Conservation (phyloP, 2,329 filamentous ascomycete genomes). For the Fusarium tuaranense region DNA sequence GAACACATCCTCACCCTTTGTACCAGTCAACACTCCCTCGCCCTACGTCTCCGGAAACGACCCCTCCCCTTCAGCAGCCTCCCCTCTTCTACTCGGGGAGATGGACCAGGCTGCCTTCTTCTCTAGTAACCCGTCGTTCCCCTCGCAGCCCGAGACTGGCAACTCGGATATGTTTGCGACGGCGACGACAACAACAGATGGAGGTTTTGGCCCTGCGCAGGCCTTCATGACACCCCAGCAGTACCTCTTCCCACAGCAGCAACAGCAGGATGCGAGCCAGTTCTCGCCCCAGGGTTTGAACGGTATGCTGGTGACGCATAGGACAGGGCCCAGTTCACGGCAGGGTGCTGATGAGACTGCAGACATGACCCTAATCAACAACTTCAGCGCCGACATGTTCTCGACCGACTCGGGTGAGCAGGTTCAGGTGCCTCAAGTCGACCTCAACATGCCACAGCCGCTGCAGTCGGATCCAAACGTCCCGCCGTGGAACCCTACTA, state of each 20-base stretch:
- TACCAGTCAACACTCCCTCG: slow-evolving; percentile 22
- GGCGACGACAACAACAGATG: slow-evolving; percentile 39
- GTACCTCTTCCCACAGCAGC: slow-evolving; percentile 53
- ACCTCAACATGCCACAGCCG: slow-evolving; percentile 53
- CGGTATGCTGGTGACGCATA: slow-evolving; percentile 36
- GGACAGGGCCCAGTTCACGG: slow-evolving; percentile 11
- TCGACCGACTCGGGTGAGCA: slow-evolving; percentile 35
- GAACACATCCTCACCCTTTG: slow-evolving; percentile 37
- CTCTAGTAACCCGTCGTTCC: slow-evolving; percentile 49
- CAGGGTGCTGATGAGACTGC: slow-evolving; percentile 35
- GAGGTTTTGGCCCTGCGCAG: slow-evolving; percentile 47
- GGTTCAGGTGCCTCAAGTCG: slow-evolving; percentile 44
- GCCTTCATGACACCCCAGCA: slow-evolving; percentile 54
- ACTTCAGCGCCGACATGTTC: slow-evolving; percentile 49
- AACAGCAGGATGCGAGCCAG: slow-evolving; percentile 43
- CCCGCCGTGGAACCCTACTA: slow-evolving; percentile 57
- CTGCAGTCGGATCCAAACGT: slow-evolving; percentile 52
- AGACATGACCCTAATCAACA: slow-evolving; percentile 49
- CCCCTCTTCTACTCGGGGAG: slow-evolving; percentile 56
- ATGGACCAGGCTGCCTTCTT: slow-evolving; percentile 52
- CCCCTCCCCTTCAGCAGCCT: slow-evolving; percentile 50
- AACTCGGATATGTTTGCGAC: slow-evolving; percentile 47
- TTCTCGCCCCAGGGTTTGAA: slow-evolving; percentile 42
- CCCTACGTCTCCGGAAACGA: slow-evolving; percentile 38
- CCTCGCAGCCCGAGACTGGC: slow-evolving; percentile 34